Evolutionary conservation across 1,284 basidiomycete species (phyloP), one percentile per base, ranked within the genome.

Genomic region (Athelia sp.): DNA sequence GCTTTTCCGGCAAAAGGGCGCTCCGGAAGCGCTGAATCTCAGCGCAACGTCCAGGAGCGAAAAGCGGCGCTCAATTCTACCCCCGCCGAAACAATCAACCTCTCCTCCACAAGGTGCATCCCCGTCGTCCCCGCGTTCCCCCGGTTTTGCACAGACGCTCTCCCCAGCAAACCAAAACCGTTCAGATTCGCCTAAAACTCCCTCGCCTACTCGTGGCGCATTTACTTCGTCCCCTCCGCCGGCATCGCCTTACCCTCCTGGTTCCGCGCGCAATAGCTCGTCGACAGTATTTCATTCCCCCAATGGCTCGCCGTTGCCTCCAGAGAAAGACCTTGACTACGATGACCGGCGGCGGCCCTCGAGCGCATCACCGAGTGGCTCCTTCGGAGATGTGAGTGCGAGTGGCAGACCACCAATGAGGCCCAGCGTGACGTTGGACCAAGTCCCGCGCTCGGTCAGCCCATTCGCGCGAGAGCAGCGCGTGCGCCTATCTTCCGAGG

Each of bases 1-100:
- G 23, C 63, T 75, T n/a, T 65, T 76, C 52, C 58, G 50, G 38
- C 52, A 57, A 46, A 52, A 42, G 34, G 42, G 54, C 49, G 47
- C 49, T 32, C 29, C 22, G 40, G 24, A 6, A 29, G 26, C 26
- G 26, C 13, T 29, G 26, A 29, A 29, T 29, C 26, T 29, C 13
- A 13, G 6, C 4, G 26, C 13, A 29, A 29, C 26, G 4, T 29
- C 26, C 13, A 29, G 13, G 26, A 29, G 26, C 26, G 26, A 29
- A 6, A 29, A 29, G 26, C 26, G 26, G 6, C 26, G 26, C 26
- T 29, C 26, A 29, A 29, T 29, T 13, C 26, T 6, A 29, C 26
- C 26, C 6, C 26, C 13, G 13, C 6, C 26, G 36, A 40, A 9
- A 40, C 36, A 4, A 40, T n/a, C 36, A 21, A n/a, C 6, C 36